Evolutionary conservation across 2,329 filamentous ascomycete species (phyloP), one percentile per base, ranked within the genome.

Genomic region (Alternaria atra): DNA sequence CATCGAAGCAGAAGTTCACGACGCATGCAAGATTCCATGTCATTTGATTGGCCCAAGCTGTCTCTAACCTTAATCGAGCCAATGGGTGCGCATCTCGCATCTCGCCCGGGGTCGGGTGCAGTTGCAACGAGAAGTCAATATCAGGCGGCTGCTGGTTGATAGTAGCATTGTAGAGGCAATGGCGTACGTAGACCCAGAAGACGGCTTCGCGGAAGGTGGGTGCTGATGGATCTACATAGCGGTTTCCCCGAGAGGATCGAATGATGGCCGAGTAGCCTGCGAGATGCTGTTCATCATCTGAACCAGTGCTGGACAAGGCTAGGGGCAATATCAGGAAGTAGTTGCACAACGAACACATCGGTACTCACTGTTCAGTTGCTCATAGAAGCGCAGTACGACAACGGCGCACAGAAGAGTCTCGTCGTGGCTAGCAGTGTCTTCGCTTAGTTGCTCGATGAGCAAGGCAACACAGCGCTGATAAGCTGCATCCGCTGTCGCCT

Each of bases 181-280:
- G 74, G 10, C 73, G 68, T 20, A 76, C 71, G 43, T 75, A 74
- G 5, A 76, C 69, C 73, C 71, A 75, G 47, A 75, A 76, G 8
- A 70, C 70, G 40, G 73, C 73, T 34, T 76, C 71, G 23, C 73
- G 73, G 5, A 75, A 58, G 2, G 73, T 73, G 3, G 73, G 72
- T 12, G 70, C 70, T 3, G 73, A 73, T 5, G 73, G 73, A 52
- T 76, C 73, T 6, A 75, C 68, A 40, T 52, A 71, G 23, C 68
- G 57, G 37, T 70, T 47, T 12, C 63, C 60, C 17, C 73, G 73
- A 5, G 72, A 74, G 1, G 69, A 67, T 13, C 73, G 70, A 29
- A 76, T 57, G 6, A 75, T 72, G n/a, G 72, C 72, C 10, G 73
- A 73, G 23, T 61, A 69, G 6, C 73, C 73, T n/a, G 69, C 66